phyloP scores from a whole-genome alignment of 2,329 filamentous ascomycete species.

The Raffaelea albimanens region DNA sequence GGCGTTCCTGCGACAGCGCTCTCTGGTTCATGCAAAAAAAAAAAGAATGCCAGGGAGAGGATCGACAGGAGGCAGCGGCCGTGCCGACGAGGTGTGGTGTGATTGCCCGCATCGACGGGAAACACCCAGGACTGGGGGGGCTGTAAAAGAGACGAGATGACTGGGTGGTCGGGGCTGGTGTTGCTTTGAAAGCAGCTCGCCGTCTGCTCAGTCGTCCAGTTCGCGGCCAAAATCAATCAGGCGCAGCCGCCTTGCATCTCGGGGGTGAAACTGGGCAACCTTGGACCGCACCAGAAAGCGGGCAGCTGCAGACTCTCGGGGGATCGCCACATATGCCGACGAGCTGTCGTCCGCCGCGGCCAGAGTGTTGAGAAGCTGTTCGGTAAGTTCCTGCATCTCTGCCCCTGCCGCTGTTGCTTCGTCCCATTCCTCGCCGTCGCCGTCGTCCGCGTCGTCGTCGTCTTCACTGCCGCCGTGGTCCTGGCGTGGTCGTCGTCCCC shows the following conservation, averaged over 20 bases:
- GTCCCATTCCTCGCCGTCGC: slow-evolving; percentile 25
- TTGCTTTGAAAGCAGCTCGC: neutral
- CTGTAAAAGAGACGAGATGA: no score
- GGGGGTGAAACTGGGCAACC: slow-evolving; percentile 57
- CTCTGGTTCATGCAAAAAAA: slow-evolving; percentile 3
- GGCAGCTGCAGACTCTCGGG: slow-evolving; percentile 51
- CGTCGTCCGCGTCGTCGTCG: slow-evolving; percentile 2
- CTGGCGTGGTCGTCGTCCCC: slow-evolving; percentile 27
- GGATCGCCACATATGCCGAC: slow-evolving; percentile 48
- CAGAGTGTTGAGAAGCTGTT: slow-evolving; percentile 50
- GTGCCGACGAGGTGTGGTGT: slow-evolving; percentile 1
- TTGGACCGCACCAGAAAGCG: slow-evolving; percentile 57
- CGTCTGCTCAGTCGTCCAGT: slow-evolving; percentile 39
- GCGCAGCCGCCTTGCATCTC: slow-evolving; percentile 48
- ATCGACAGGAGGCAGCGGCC: slow-evolving; percentile 3
- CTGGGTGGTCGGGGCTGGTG: neutral
- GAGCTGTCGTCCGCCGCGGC: slow-evolving; percentile 45
- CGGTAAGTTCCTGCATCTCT: slow-evolving; percentile 52
- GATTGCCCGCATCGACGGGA: neutral
- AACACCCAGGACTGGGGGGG: no score
- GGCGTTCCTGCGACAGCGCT: no score
- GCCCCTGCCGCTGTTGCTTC: slow-evolving; percentile 40
- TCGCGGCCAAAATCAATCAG: slow-evolving; percentile 57
- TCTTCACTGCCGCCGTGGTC: neutral
- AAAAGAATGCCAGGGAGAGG: neutral